phyloP scores from a whole-genome alignment of 2,329 filamentous ascomycete species.

The Whalleya microplaca region DNA sequence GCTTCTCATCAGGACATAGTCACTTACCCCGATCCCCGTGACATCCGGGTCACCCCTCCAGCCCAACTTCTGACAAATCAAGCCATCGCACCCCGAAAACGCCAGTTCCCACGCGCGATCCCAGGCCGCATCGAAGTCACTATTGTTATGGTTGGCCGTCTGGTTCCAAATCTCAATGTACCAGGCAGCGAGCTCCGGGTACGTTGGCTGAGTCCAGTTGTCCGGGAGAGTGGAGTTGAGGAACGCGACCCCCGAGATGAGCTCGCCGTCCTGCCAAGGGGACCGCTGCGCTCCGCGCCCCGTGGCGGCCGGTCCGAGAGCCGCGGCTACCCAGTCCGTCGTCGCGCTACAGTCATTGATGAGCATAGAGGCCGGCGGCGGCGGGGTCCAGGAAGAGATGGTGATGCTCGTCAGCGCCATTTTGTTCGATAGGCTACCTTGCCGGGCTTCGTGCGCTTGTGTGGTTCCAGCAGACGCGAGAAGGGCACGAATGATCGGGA shows the following conservation, averaged over 20 bases:
- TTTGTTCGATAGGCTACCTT: neutral
- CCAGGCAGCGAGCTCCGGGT: neutral
- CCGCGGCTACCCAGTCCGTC: neutral
- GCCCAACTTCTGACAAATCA: neutral
- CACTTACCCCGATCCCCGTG: neutral
- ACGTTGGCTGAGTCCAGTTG: neutral
- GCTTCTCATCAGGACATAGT: neutral
- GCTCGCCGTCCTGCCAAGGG: neutral
- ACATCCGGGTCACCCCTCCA: neutral
- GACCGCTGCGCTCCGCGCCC: too few species aligned
- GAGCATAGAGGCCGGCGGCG: neutral
- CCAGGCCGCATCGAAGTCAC: neutral
- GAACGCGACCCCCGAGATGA: neutral
- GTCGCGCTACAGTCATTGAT: neutral
- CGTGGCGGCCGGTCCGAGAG: too few species aligned
- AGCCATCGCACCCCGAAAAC: neutral
- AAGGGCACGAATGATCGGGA: too few species aligned
- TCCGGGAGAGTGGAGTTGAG: neutral
- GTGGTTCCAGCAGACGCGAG: too few species aligned
- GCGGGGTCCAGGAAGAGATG: neutral
- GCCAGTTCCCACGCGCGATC: neutral
- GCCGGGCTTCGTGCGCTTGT: neutral
- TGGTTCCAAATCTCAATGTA: neutral
- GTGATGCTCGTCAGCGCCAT: neutral
- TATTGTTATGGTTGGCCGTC: too few species aligned